These are phyloP conservation scores for Ganoderma lucidum DNA, from an alignment of 1,284 basidiomycete genomes.

Conservation along the genomic window DNA sequence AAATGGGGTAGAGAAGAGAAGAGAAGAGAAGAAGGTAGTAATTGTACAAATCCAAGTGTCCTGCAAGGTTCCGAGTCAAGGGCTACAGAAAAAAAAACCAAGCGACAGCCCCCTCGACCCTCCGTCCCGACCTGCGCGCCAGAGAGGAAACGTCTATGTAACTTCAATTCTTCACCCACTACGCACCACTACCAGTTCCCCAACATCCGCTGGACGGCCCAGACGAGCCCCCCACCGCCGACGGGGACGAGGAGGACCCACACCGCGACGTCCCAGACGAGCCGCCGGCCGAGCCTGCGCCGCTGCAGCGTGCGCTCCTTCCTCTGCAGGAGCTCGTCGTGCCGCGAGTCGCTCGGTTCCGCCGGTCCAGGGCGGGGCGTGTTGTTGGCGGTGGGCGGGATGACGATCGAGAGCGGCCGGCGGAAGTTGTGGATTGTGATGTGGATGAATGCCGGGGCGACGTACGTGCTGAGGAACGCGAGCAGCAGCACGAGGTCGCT, in stretches of 20 bases:
- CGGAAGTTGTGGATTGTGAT: constrained; percentile 74
- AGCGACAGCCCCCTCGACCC: neutral
- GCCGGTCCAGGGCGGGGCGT: constrained; percentile 23
- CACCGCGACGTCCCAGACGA: constrained; percentile 77
- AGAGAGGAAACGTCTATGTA: constrained; percentile 11
- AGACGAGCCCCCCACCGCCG: constrained; percentile 59
- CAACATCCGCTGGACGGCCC: constrained; percentile 57
- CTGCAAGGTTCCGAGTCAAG: neutral
- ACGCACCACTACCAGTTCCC: constrained; percentile 47
- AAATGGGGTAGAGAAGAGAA: neutral
- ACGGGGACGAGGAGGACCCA: constrained; percentile 69
- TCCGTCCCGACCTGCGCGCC: constrained; percentile 13
- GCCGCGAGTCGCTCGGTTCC: constrained; percentile 34
- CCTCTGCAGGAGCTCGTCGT: constrained; percentile 73
- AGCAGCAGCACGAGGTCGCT: constrained; percentile 58
- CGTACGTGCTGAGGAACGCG: constrained; percentile 62
- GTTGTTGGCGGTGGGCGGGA: constrained; percentile 53
- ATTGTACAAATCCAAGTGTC: constrained; percentile 3
- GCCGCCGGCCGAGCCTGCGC: constrained; percentile 63
- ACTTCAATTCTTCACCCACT: neutral
- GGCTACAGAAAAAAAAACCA: neutral
- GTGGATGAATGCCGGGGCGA: constrained; percentile 70
- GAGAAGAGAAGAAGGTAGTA: neutral
- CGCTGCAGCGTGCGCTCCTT: constrained; percentile 79
- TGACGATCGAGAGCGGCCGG: constrained; percentile 71